phyloP scores from a whole-genome alignment of 2,329 filamentous ascomycete species.

The Berkeleyomyces basicola region DNA sequence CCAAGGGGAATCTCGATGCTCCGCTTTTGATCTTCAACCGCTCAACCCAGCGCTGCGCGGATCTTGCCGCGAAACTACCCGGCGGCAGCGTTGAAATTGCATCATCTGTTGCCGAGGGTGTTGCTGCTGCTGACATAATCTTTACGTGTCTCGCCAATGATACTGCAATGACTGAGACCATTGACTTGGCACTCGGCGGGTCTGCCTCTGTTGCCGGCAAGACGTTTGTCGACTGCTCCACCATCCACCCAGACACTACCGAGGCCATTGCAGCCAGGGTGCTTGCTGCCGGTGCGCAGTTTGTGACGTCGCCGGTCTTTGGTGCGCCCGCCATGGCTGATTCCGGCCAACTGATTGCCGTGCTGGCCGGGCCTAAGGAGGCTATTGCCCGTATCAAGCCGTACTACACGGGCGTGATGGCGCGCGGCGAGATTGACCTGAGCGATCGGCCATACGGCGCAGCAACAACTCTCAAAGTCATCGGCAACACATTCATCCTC shows the following conservation, averaged over 20 bases:
- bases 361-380: conserved; percentile 48
- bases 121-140: conserved; percentile 56
- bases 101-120: conserved; percentile 46
- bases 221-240: conserved; percentile 75
- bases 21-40: conserved; percentile 72
- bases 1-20: conserved; percentile 54
- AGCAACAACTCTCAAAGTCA: conserved; percentile 57
- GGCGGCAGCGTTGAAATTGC: conserved; percentile 46
- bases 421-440: conserved; percentile 53
- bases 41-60: conserved; percentile 46
- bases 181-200: conserved; percentile 36
- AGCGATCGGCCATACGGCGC: conserved; percentile 49
- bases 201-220: conserved; percentile 44
- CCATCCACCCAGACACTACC: conserved; percentile 69
- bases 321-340: conserved; percentile 57
- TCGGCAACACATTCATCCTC: conserved; percentile 75
- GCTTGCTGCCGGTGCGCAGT: conserved; percentile 45
- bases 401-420: conserved; percentile 57
- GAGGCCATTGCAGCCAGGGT: conserved; percentile 44
- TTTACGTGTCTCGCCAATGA: conserved; percentile 74
- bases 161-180: conserved; percentile 46
- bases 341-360: conserved; percentile 51
- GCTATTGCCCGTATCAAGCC: conserved; percentile 49
- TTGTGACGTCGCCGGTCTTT: conserved; percentile 57
- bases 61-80: conserved; percentile 44